These are phyloP conservation scores for Aristolochia contorta DNA, from an alignment of 164 flowering plant species.

Conservation along the genomic window DNA sequence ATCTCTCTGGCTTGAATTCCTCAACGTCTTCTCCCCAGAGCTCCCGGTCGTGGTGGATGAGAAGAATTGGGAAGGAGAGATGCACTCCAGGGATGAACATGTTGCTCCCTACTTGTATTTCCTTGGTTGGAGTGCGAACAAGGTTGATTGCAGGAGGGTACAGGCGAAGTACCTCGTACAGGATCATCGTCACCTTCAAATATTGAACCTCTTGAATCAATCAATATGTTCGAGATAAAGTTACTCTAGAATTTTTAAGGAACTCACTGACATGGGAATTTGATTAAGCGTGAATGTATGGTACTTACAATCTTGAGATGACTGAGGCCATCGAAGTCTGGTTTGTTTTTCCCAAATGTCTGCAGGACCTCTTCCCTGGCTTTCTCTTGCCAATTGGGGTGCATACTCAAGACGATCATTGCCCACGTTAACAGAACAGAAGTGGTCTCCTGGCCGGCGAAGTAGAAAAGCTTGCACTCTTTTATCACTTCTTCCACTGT, in stretches of 20 bases:
- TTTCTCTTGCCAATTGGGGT: slow-evolving; percentile 7
- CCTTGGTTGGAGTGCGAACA: slow-evolving; percentile 1
- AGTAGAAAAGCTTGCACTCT: slow-evolving; percentile 14
- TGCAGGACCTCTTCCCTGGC: slow-evolving; percentile 15
- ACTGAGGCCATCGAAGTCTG: slow-evolving; percentile 3
- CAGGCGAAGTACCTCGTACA: slow-evolving; percentile 20
- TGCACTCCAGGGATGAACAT: slow-evolving; percentile 11
- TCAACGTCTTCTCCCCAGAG: slow-evolving; percentile 16
- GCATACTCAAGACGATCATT: slow-evolving; percentile 8
- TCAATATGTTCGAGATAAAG: background rate
- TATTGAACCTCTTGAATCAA: background rate
- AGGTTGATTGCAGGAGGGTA: slow-evolving; percentile 8
- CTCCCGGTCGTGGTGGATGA: slow-evolving; percentile 9
- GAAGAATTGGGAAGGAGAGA: slow-evolving; percentile 4
- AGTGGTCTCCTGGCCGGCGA: slow-evolving; percentile 15
- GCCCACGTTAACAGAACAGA: slow-evolving; percentile 11
- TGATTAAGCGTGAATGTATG: background rate
- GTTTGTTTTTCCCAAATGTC: slow-evolving; percentile 7
- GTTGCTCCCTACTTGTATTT: slow-evolving; percentile 6
- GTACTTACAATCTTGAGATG: slow-evolving; percentile 11
- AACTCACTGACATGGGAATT: too few species aligned
- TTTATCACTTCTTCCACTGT: slow-evolving; percentile 12
- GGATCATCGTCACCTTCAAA: slow-evolving; percentile 17
- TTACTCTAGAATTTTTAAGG: too few species aligned
- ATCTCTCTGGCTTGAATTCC: slow-evolving; percentile 20